These are phyloP conservation scores for Tieghemostelium lacteum DNA, from an alignment of 78 protist genomes.

Conservation along the genomic window DNA sequence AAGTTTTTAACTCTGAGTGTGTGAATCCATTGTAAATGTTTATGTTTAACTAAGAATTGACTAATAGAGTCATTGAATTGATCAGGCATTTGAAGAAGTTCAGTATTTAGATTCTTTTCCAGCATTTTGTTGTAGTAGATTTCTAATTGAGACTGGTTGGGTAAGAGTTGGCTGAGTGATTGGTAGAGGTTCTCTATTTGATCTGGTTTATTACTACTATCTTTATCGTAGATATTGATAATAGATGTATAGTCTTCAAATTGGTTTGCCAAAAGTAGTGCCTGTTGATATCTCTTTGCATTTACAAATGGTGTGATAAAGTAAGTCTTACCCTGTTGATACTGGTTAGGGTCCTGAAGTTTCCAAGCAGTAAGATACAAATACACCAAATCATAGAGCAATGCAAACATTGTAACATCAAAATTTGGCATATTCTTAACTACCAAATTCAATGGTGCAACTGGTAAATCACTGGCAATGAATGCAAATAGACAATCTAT, in stretches of 20 bases:
- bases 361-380: no score
- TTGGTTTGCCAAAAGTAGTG: slow-evolving; percentile 24
- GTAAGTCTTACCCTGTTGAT: background rate
- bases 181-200: background rate
- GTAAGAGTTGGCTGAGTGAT: background rate
- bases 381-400: no score
- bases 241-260: slow-evolving; percentile 21
- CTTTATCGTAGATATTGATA: slow-evolving; percentile 21
- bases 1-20: slow-evolving; percentile 10
- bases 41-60: slow-evolving; percentile 5
- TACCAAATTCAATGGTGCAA: no score
- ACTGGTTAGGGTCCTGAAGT: background rate
- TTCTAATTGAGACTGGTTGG: background rate
- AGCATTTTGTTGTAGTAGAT: slow-evolving; percentile 17
- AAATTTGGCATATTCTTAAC: no score
- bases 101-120: slow-evolving; percentile 6
- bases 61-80: slow-evolving; percentile 12
- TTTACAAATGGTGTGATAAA: slow-evolving; percentile 5
- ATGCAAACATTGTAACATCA: no score
- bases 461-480: no score
- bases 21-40: slow-evolving; percentile 30
- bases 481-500: no score
- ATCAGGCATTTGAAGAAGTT: slow-evolving; percentile 33
- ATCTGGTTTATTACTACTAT: background rate
- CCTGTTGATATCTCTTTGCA: background rate